These are phyloP conservation scores for Coprinopsis sp. DNA, from an alignment of 768 basidiomycete genomes.

Conservation along the genomic window DNA sequence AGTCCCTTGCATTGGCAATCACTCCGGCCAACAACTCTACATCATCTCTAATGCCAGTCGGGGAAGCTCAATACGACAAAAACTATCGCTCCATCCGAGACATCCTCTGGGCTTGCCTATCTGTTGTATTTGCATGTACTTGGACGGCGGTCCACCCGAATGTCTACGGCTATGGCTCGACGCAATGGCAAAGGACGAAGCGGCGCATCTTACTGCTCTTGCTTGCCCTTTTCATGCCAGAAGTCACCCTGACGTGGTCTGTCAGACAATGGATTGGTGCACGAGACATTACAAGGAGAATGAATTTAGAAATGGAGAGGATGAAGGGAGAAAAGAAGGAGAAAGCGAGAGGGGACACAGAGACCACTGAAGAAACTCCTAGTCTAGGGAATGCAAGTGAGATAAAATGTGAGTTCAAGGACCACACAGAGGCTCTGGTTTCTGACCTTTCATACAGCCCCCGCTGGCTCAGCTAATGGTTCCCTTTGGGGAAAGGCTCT, in stretches of 20 bases:
- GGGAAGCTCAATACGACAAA: not conserved
- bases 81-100: not conserved
- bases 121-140: slow-evolving; percentile 16
- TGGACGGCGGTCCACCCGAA: slow-evolving; percentile 23
- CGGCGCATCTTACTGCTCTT: slow-evolving; percentile 17
- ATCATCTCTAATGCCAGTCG: too few species aligned
- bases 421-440: too few species aligned
- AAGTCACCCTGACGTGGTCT: slow-evolving; percentile 21
- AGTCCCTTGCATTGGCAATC: too few species aligned
- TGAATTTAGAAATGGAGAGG: not conserved
- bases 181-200: not conserved
- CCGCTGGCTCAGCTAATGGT: too few species aligned
- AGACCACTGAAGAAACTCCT: too few species aligned
- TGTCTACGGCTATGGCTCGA: slow-evolving; percentile 14
- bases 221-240: slow-evolving; percentile 21
- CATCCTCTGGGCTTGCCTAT: not conserved
- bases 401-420: too few species aligned
- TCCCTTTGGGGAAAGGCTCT: not conserved
- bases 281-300: slow-evolving; percentile 4
- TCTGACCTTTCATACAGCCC: too few species aligned
- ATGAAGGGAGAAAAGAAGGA: too few species aligned
- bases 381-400: too few species aligned
- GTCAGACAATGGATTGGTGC: slow-evolving; percentile 16
- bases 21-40: too few species aligned
- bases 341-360: too few species aligned